A percentile compares a stretch with the other conserved stretches of the same genome.
phyloP scores from a whole-genome alignment of 2,329 filamentous ascomycete genomes.

The Epichloe hybrida region DNA sequence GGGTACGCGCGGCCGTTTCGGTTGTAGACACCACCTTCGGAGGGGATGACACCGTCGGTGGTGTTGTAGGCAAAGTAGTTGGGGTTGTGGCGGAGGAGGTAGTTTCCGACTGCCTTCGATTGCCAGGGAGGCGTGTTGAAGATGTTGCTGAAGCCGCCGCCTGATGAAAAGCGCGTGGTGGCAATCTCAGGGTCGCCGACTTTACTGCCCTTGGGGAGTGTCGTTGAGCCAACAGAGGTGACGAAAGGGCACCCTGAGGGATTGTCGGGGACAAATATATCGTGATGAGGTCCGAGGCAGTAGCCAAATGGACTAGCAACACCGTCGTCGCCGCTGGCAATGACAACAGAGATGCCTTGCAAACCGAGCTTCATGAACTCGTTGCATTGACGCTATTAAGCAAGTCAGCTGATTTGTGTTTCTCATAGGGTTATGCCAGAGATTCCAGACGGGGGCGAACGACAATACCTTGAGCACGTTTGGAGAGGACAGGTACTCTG shows the following conservation, averaged over 20 bases:
- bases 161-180: conserved; percentile 26
- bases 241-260: conserved; percentile 35
- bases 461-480: conserved; percentile 24
- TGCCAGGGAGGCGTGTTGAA: conserved; percentile 36
- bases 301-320: conserved; percentile 7
- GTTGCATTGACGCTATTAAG: conserved; percentile 22
- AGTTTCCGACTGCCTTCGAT: conserved; percentile 12
- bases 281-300: conserved; percentile 16
- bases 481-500: conserved; percentile 23
- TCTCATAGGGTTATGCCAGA: too few relatives aligned
- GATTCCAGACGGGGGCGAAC: neutral
- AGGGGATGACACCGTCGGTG: conserved; percentile 7
- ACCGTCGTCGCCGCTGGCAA: conserved; percentile 20
- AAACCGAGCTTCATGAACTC: conserved; percentile 33
- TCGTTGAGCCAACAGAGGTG: conserved; percentile 35
- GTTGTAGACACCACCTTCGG: conserved; percentile 24
- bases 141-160: conserved; percentile 36
- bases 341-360: conserved; percentile 26
- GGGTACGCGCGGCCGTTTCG: conserved; percentile 33
- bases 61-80: conserved; percentile 9
- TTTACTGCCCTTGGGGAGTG: conserved; percentile 12
- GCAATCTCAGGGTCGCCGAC: conserved; percentile 6
- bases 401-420: neutral
- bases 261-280: conserved; percentile 33
- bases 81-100: conserved; percentile 7